Evolutionary conservation across 2,329 filamentous ascomycete species (phyloP).

Genomic region (Mariannaea elegans): DNA sequence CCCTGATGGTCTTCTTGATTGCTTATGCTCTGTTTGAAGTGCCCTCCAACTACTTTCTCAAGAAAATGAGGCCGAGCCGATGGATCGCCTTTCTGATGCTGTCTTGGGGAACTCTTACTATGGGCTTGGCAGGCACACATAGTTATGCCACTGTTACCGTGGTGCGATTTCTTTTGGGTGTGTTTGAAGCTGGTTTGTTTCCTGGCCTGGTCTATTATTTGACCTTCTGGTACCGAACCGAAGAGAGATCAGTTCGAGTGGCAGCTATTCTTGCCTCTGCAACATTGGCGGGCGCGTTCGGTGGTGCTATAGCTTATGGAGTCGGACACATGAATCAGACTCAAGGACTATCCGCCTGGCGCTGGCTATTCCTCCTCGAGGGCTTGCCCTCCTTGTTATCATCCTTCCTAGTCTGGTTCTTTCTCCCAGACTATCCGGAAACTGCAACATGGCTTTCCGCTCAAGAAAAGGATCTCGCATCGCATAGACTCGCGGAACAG

Average conservation of each 20-base stretch:
- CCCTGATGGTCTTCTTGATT: slow-evolving; percentile 47
- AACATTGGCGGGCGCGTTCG: slow-evolving; percentile 74
- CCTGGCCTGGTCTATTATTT: slow-evolving; percentile 49
- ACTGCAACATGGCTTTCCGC: slow-evolving; percentile 66
- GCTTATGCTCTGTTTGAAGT: slow-evolving; percentile 67
- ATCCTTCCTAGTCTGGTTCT: slow-evolving; percentile 69
- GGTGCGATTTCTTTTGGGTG: slow-evolving; percentile 43
- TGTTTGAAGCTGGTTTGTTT: slow-evolving; percentile 42
- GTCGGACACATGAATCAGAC: slow-evolving; percentile 74
- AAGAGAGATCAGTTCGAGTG: slow-evolving; percentile 72
- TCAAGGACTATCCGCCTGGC: slow-evolving; percentile 69
- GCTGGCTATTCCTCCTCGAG: slow-evolving; percentile 69
- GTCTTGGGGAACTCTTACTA: slow-evolving; percentile 50
- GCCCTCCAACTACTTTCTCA: slow-evolving; percentile 55
- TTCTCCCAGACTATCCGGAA: slow-evolving; percentile 73
- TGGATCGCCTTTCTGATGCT: slow-evolving; percentile 49
- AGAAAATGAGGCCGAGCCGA: slow-evolving; percentile 57
- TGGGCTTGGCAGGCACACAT: slow-evolving; percentile 51
- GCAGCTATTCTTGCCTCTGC: slow-evolving; percentile 73
- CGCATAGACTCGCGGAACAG: slow-evolving; percentile 45
- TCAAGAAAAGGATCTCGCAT: slow-evolving; percentile 64
- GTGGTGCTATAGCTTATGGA: slow-evolving; percentile 74
- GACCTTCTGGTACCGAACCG: slow-evolving; percentile 75
- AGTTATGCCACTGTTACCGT: slow-evolving; percentile 45
- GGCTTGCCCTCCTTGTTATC: slow-evolving; percentile 70